Percentiles rank a stretch among this genome's conserved stretches.
Conservation (phyloP, 768 basidiomycete species). For the Kwoniella bestiolae region DNA sequence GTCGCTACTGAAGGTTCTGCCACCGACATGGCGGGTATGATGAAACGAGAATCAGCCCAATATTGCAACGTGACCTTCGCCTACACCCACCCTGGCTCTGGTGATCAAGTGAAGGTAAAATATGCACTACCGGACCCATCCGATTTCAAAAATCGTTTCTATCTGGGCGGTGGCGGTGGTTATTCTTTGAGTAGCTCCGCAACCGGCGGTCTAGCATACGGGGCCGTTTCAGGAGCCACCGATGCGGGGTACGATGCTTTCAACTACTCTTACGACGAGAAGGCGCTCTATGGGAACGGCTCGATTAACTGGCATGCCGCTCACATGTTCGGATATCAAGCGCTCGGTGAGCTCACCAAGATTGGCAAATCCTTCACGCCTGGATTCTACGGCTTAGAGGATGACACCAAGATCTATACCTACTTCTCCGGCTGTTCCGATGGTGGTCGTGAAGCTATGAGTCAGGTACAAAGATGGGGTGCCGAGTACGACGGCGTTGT, state of each 20-base stretch:
- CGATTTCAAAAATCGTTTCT: slow-evolving; percentile 13
- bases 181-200: slow-evolving; percentile 3
- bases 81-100: slow-evolving; percentile 6
- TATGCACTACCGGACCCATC: slow-evolving; percentile 2
- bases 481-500: slow-evolving; percentile 23
- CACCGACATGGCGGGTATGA: background rate
- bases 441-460: slow-evolving; percentile 24
- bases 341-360: slow-evolving; percentile 17
- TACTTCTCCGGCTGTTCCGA: slow-evolving; percentile 27
- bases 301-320: slow-evolving; percentile 9
- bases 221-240: slow-evolving; percentile 20
- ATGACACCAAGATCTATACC: slow-evolving; percentile 14
- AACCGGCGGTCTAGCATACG: slow-evolving; percentile 17
- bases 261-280: slow-evolving; percentile 6
- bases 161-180: slow-evolving; percentile 14
- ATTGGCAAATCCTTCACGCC: slow-evolving; percentile 22
- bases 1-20: slow-evolving; percentile 1
- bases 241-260: slow-evolving; percentile 19
- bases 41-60: background rate
- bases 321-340: slow-evolving; percentile 24
- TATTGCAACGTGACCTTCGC: slow-evolving; percentile 15
- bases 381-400: slow-evolving; percentile 14
- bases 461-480: slow-evolving; percentile 20
- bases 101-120: slow-evolving; percentile 1
- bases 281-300: slow-evolving; percentile 15